phyloP scores from a whole-genome alignment of 495 filamentous ascomycete species.

The Hapsidospora chrysogenum region DNA sequence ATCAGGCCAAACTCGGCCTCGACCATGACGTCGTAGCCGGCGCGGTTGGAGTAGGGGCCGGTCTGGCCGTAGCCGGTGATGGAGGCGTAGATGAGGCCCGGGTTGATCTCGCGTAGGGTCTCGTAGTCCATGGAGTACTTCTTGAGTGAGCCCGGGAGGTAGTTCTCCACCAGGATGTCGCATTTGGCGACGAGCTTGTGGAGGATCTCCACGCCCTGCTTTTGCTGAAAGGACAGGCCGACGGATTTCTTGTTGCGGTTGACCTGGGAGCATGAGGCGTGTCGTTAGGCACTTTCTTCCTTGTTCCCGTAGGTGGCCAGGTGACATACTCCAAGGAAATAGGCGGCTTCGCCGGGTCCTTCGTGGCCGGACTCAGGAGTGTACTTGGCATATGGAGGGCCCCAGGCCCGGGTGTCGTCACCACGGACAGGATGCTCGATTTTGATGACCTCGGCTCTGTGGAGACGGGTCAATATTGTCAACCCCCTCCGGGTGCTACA shows the following conservation, averaged over 20 bases:
- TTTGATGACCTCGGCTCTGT: constrained; percentile 89
- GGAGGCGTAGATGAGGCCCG: constrained; percentile 48
- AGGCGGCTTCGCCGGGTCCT: constrained; percentile 83
- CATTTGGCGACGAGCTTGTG: constrained; percentile 70
- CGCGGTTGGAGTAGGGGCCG: constrained; percentile 73
- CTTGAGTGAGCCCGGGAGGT: constrained; percentile 75
- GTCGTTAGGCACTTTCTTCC: neutral
- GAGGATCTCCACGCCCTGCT: constrained; percentile 66
- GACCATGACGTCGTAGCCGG: constrained; percentile 98
- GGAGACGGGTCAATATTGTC: constrained; percentile 13
- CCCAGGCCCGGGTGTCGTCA: constrained; percentile 93
- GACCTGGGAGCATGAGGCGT: constrained; percentile 33
- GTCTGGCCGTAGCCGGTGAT: constrained; percentile 70
- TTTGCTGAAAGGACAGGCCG: constrained; percentile 76
- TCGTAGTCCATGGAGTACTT: constrained; percentile 85
- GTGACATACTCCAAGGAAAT: constrained; percentile 64
- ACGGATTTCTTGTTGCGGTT: constrained; percentile 96
- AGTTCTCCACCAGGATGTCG: constrained; percentile 94
- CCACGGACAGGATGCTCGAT: constrained; percentile 83
- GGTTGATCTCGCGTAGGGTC: constrained; percentile 63
- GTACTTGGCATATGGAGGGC: constrained; percentile 81
- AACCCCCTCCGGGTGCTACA: too few species aligned
- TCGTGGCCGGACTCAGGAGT: constrained; percentile 35
- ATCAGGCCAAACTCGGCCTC: constrained; percentile 96
- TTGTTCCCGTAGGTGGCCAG: neutral